Evolutionary conservation across 306 rosid species (phyloP), one percentile per base, ranked within the genome.

Genomic region (Pyrus communis): DNA sequence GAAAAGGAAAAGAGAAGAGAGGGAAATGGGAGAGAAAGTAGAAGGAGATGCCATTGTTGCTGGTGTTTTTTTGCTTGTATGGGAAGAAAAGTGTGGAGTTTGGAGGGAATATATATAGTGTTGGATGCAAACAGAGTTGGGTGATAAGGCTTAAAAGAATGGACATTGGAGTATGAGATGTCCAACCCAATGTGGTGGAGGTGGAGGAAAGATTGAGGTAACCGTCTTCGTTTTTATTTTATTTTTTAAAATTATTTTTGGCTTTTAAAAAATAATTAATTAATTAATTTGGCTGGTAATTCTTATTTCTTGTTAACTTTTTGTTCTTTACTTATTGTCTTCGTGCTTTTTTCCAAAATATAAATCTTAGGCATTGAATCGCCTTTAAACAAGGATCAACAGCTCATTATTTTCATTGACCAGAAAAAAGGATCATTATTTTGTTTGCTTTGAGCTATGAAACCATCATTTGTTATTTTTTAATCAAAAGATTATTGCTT

Each of bases 31-130:
- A 78, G 65, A 55, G 38, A 77, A 51, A 12, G 82, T 33, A 51
- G 90, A 67, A 21, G 82, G 23, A 57, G 90, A 68, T 71, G 87
- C 88, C 97, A 93, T 89, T 76, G 79, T 78, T 86, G 78, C 7
- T 57, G 55, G 55, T 22, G 46, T 35, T 17, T 52, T 71, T 7
- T 60, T 60, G 54, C 9, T 5, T 15, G 35, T 51, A 12, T 28
- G 74, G 13, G 58, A 33, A 76, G 63, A 49, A n/a, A 45, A 28
- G 60, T 17, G n/a, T 28, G 52, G 46, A 45, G 52, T 76, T 43
- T 82, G 75, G 73, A 49, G 78, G 33, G 79, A 65, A 75, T 83
- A 65, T 90, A 65, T 90, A 86, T 87, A 86, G 80, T 81, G 78
- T 68, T 82, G 6, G 27, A 40, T 45, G 64, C 68, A 15, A 23